phyloP scores from a whole-genome alignment of 805 yeast species.

The Nematodospora valgi region DNA sequence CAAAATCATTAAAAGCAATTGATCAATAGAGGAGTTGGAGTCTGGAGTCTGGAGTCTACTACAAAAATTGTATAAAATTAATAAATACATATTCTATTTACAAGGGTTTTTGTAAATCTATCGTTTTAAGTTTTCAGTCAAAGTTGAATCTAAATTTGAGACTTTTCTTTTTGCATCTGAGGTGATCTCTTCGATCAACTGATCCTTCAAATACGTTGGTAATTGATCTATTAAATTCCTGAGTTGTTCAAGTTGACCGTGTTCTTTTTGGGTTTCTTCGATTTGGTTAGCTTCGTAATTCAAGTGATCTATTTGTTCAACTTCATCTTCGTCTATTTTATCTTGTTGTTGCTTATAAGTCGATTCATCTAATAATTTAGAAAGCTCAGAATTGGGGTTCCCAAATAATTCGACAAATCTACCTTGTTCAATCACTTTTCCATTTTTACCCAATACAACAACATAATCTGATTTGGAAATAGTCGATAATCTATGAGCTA shows the following conservation, averaged over 20 bases:
- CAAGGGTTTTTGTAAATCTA: conserved; percentile 1
- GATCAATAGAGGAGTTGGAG: conserved; percentile 12
- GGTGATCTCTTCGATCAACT: conserved; percentile 23
- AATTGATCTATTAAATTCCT: conserved; percentile 30
- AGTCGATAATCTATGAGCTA: conserved; percentile 44
- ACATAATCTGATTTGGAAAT: conserved; percentile 44
- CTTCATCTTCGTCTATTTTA: conserved; percentile 20
- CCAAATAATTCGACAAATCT: conserved; percentile 38
- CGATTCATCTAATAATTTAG: conserved; percentile 38
- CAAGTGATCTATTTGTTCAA: conserved; percentile 20
- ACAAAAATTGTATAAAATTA: too few relatives aligned
- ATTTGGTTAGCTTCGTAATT: conserved; percentile 24
- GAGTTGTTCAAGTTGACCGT: conserved; percentile 12
- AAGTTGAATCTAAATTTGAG: not conserved
- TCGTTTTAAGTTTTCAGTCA: conserved; percentile 5
- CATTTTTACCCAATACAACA: conserved; percentile 40
- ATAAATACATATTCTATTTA: conserved; percentile 5
- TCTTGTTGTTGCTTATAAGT: conserved; percentile 12
- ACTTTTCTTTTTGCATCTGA: conserved; percentile 2
- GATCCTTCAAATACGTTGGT: conserved; percentile 28
- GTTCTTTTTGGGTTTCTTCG: conserved; percentile 11
- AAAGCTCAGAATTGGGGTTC: conserved; percentile 38
- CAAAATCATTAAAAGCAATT: conserved; percentile 31
- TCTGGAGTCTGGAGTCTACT: too few relatives aligned
- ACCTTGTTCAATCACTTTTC: conserved; percentile 40